Evolutionary conservation across 345 rosid species (phyloP), one percentile per base, ranked within the genome.

Genomic region (Ailanthus altissimus): DNA sequence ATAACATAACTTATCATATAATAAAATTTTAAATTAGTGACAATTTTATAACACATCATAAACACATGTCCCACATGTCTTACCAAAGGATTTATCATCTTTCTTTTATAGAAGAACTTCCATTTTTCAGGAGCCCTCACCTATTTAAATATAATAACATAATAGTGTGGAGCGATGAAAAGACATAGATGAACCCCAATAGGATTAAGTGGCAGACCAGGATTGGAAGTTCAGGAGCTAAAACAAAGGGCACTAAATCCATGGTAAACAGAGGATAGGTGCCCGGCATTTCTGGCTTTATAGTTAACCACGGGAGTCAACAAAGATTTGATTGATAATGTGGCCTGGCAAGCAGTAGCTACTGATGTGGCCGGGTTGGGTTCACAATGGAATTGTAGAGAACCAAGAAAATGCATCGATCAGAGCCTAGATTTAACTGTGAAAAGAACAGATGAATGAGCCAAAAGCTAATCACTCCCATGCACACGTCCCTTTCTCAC

Each of bases 401-500:
- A 83, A 80, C 88, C 91, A 83, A 87, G 90, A 80, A 83, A 85
- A 81, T 81, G 84, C 83, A 66, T 67, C 40, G 69, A 73, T 59
- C 58, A 54, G 76, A 59, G 53, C 67, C 56, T 10, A 18, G 67
- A 81, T 78, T 81, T 86, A 84, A 93, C 80, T 88, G 78, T 85
- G 98, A 94, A 91, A 94, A 89, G 84, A 91, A 93, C 97, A 77
- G 84, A 80, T 94, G 98, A 91, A 89, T 90, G 98, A 86, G 81
- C 77, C 87, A 90, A 89, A 56, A 88, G 94, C 89, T 88, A 86
- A 88, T 84, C 86, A 84, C 86, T 81, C 85, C 86, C 97, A 90
- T 95, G 98, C 98, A 93, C 84, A 89, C 90, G 99, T 93, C 99
- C 90, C 90, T 93, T 93, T 95, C 97, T 87, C 76, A 26, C 75